These are phyloP conservation scores for Zoysia japonica DNA, from an alignment of 176 grass and related monocot genomes.

Conservation along the genomic window DNA sequence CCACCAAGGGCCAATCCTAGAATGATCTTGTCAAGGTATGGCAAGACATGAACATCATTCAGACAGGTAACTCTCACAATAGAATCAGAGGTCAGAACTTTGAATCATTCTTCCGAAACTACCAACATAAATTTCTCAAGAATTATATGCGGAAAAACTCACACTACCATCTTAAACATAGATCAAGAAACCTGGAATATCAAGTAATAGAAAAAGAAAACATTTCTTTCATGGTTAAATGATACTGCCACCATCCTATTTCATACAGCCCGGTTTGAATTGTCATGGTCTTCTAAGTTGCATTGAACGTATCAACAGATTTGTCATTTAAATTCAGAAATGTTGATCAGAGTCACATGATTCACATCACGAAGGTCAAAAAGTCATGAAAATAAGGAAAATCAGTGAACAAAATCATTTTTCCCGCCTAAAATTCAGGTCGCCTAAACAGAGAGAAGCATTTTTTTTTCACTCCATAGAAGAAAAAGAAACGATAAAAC, in stretches of 20 bases:
- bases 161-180: not conserved
- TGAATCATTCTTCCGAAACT: slow-evolving; percentile 9
- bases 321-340: not conserved
- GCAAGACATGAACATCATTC: not conserved
- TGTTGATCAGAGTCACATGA: slow-evolving; percentile 1
- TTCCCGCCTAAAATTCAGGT: not conserved
- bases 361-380: not conserved
- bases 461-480: not conserved
- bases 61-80: not conserved
- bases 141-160: not conserved
- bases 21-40: not conserved
- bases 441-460: not conserved
- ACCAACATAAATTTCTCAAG: not conserved
- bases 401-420: not conserved
- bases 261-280: not conserved
- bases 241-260: not conserved
- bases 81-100: not conserved
- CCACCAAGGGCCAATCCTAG: not conserved
- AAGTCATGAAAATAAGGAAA: not conserved
- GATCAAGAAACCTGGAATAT: not conserved
- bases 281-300: no score
- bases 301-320: not conserved
- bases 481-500: not conserved
- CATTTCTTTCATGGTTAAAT: not conserved
- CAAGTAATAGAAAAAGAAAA: not conserved